Percentiles rank a stretch among this genome's conserved stretches.
These are phyloP conservation scores for Penicillium sp. DNA, from an alignment of 2,329 filamentous ascomycete species.

Conservation along the genomic window DNA sequence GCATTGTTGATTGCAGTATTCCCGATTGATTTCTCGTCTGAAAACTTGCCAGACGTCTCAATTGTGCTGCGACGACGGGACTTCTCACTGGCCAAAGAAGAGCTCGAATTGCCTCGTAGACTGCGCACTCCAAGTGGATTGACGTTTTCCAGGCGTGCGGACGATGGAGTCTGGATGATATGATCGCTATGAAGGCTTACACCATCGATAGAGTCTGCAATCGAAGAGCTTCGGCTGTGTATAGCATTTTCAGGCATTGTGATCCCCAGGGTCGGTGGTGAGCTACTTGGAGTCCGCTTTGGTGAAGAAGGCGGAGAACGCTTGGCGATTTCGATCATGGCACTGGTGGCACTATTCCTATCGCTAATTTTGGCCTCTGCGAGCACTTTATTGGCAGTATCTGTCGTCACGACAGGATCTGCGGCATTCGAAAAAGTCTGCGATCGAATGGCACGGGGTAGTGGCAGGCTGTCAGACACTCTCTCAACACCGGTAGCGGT, in stretches of 20 bases:
- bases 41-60: conserved; percentile 24
- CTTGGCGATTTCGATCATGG: conserved; percentile 64
- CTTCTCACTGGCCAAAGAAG: conserved; percentile 26
- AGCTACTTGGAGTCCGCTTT: conserved; percentile 42
- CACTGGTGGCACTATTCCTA: conserved; percentile 54
- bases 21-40: conserved; percentile 35
- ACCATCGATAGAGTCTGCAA: conserved; percentile 41
- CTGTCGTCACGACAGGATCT: conserved; percentile 61
- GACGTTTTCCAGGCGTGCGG: conserved; percentile 21
- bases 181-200: conserved; percentile 16
- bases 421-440: conserved; percentile 58
- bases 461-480: conserved; percentile 33
- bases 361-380: conserved; percentile 51
- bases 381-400: conserved; percentile 59
- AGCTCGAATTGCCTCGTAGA: conserved; percentile 19
- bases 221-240: conserved; percentile 45
- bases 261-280: conserved; percentile 35
- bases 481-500: conserved; percentile 29
- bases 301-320: conserved; percentile 55
- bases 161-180: conserved; percentile 23
- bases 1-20: conserved; percentile 45
- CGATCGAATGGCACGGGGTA: conserved; percentile 54
- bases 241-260: conserved; percentile 33
- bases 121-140: conserved; percentile 19
- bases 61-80: conserved; percentile 26